phyloP scores from a whole-genome alignment of 805 yeast species.

The Candida pseudoglaebosa region DNA sequence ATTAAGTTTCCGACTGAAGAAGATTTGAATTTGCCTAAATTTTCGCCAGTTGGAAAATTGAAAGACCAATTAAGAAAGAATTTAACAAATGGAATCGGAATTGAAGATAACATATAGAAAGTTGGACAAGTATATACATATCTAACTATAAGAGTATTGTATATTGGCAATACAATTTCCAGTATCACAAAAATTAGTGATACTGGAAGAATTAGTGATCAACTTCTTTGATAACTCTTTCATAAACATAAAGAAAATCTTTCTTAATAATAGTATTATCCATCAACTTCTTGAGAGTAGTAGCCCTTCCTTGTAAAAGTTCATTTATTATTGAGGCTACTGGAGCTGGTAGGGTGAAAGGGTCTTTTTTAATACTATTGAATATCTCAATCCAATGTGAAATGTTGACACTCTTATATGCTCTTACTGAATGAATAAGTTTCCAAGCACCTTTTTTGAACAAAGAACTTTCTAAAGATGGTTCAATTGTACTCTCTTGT shows the following conservation, averaged over 20 bases:
- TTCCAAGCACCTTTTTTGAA: constrained; percentile 19
- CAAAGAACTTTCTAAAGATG: constrained; percentile 3
- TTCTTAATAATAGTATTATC: constrained; percentile 15
- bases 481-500: not conserved
- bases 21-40: constrained; percentile 19
- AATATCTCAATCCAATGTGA: constrained; percentile 14
- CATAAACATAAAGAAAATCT: constrained; percentile 28
- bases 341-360: constrained; percentile 6
- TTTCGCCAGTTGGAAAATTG: constrained; percentile 28
- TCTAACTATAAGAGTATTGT: no score
- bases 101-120: no score
- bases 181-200: constrained; percentile 4
- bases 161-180: no score
- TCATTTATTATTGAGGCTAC: constrained; percentile 10
- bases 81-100: not conserved
- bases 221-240: constrained; percentile 14
- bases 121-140: no score
- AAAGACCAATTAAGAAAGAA: constrained; percentile 18
- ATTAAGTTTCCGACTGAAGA: constrained; percentile 32
- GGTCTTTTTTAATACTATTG: constrained; percentile 7
- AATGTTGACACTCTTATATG: constrained; percentile 17
- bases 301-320: constrained; percentile 6
- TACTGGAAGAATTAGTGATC: no score
- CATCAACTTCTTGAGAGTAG: constrained; percentile 12
- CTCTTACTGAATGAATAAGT: constrained; percentile 17